These are phyloP conservation scores for Kluyveromyces dobzhanskii DNA, from an alignment of 805 yeast genomes.

Conservation along the genomic window DNA sequence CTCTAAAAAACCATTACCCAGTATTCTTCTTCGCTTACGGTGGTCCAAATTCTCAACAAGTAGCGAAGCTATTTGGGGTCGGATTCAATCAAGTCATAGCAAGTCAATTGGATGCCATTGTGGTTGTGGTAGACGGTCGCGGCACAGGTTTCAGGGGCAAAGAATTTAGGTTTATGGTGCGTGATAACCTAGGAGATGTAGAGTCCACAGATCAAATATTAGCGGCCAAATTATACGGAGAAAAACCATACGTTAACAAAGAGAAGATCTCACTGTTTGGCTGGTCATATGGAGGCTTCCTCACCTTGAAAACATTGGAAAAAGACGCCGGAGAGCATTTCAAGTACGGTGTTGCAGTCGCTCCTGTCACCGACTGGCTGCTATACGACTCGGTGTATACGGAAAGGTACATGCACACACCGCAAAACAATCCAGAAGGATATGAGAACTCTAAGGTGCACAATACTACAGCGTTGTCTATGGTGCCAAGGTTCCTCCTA, in stretches of 20 bases:
- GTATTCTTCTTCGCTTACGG: constrained; percentile 87
- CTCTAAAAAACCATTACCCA: constrained; percentile 54
- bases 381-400: constrained; percentile 90
- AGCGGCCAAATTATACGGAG: constrained; percentile 69
- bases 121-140: constrained; percentile 93
- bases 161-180: constrained; percentile 65
- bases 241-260: constrained; percentile 55
- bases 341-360: constrained; percentile 89
- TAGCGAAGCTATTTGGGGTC: constrained; percentile 49
- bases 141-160: constrained; percentile 92
- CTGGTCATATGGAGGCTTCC: constrained; percentile 96
- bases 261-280: constrained; percentile 85
- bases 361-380: constrained; percentile 95
- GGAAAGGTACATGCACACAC: constrained; percentile 88
- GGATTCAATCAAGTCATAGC: constrained; percentile 71
- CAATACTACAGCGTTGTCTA: constrained; percentile 46
- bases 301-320: constrained; percentile 85
- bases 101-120: constrained; percentile 70
- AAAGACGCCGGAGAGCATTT: constrained; percentile 67
- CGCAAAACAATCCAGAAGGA: constrained; percentile 56
- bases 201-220: constrained; percentile 83
- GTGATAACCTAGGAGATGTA: constrained; percentile 71
- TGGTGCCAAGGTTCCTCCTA: constrained; percentile 59
- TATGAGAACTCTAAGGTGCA: constrained; percentile 51
- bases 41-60: constrained; percentile 91